phyloP scores from a whole-genome alignment of 768 basidiomycete genomes.

The Leccinum obscurum region DNA sequence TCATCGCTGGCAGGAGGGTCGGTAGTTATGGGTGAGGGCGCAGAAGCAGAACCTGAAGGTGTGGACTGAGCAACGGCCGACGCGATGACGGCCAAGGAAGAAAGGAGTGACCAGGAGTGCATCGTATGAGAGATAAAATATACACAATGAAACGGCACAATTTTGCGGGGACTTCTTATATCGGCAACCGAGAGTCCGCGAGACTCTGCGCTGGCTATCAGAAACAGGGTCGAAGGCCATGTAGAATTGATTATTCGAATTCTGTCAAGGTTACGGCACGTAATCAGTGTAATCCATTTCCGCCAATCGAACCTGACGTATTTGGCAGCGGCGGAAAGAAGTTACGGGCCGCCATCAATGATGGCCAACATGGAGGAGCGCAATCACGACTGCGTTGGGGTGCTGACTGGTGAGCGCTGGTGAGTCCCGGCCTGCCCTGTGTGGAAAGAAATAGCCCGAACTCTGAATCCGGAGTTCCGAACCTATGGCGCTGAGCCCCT shows the following conservation, averaged over 20 bases:
- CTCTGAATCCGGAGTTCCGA: background rate
- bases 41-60: slow-evolving; percentile 27
- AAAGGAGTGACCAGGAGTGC: slow-evolving; percentile 35
- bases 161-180: slow-evolving; percentile 25
- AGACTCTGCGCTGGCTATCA: background rate
- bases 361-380: no score
- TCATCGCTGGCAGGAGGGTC: slow-evolving; percentile 44
- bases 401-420: background rate
- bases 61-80: slow-evolving; percentile 19
- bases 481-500: slow-evolving; percentile 22
- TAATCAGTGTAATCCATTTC: background rate
- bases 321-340: background rate
- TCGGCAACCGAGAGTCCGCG: background rate
- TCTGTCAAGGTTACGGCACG: background rate
- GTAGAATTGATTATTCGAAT: background rate
- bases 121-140: slow-evolving; percentile 21
- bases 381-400: no score
- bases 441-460: background rate
- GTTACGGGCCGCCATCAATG: no score
- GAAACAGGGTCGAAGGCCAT: slow-evolving; percentile 6
- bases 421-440: background rate
- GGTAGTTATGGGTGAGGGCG: slow-evolving; percentile 40
- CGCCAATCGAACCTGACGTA: background rate
- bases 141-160: slow-evolving; percentile 14
- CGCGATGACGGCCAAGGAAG: slow-evolving; percentile 18